Evolutionary conservation across 2,329 filamentous ascomycete species (phyloP).

Genomic region (Fusarium neocosmosporiellum): DNA sequence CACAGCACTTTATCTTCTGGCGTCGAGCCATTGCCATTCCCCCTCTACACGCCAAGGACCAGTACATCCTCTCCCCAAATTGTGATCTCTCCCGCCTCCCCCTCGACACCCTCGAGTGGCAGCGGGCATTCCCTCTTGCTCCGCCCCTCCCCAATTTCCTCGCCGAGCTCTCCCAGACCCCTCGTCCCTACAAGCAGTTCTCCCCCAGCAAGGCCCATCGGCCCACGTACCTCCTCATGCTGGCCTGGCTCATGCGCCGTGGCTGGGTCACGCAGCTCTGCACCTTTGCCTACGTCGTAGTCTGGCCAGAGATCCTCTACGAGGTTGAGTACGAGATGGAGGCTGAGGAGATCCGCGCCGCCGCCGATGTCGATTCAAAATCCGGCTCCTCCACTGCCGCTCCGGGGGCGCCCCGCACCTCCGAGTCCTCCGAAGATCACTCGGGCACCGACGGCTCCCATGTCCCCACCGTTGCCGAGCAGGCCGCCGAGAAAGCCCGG

Average conservation of each 20-base stretch:
- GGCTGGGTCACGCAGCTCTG: conserved; percentile 95
- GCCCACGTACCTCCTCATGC: conserved; percentile 86
- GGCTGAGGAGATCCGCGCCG: conserved; percentile 67
- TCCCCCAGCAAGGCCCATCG: conserved; percentile 91
- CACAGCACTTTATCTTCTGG: conserved; percentile 96
- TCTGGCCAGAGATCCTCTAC: conserved; percentile 84
- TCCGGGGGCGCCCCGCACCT: conserved; percentile 32
- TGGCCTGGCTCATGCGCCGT: conserved; percentile 92
- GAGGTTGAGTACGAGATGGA: conserved; percentile 80
- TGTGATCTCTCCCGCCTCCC: conserved; percentile 80
- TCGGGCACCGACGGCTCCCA: conserved; percentile 36
- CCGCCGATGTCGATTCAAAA: conserved; percentile 40
- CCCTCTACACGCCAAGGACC: conserved; percentile 88
- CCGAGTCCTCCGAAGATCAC: conserved; percentile 43
- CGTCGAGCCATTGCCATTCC: conserved; percentile 91
- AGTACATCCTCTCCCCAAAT: conserved; percentile 92
- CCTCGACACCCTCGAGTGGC: conserved; percentile 77
- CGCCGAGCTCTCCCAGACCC: conserved; percentile 81
- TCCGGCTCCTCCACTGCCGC: conserved; percentile 34
- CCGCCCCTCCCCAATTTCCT: conserved; percentile 89
- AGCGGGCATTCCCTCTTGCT: conserved; percentile 82
- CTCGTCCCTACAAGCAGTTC: conserved; percentile 83
- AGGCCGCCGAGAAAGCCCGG: conserved; percentile 70
- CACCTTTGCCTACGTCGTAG: conserved; percentile 89
- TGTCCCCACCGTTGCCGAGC: conserved; percentile 60